A percentile compares a stretch with the other conserved stretches of the same genome.
phyloP scores from a whole-genome alignment of 306 rosid species.

The Acacia confusa region DNA sequence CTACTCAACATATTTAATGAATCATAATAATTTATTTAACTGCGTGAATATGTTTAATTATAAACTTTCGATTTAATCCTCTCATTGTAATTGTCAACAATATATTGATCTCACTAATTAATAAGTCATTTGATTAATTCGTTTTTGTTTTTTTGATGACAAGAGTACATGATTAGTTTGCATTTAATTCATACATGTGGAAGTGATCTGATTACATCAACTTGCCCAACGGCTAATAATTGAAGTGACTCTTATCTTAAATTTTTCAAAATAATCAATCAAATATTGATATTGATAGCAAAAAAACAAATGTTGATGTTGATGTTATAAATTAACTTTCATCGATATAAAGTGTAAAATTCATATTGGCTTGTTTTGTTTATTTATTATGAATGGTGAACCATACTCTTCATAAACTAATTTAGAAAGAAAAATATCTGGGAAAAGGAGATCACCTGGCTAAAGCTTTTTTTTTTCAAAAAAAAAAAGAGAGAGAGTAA shows the following conservation, averaged over 20 bases:
- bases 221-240: not conserved
- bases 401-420: too few species aligned
- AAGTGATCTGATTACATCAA: not conserved
- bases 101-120: too few species aligned
- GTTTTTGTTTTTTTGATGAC: not conserved
- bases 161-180: not conserved
- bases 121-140: too few species aligned
- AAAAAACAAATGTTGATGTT: not conserved
- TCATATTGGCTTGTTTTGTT: too few species aligned
- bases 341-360: too few species aligned
- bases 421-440: too few species aligned
- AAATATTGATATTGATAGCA: not conserved
- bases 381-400: too few species aligned
- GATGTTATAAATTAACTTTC: not conserved
- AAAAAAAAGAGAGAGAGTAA: too few species aligned
- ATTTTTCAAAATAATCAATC: not conserved
- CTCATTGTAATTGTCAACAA: not conserved
- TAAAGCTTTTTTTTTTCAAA: too few species aligned
- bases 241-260: not conserved
- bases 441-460: too few species aligned
- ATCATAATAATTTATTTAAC: not conserved
- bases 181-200: not conserved
- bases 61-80: not conserved
- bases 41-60: not conserved
- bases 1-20: not conserved